Percentiles rank a stretch among this genome's conserved stretches.
Evolutionary conservation across 345 rosid genomes (phyloP).

Genomic region (Lumnitzera racemosa): DNA sequence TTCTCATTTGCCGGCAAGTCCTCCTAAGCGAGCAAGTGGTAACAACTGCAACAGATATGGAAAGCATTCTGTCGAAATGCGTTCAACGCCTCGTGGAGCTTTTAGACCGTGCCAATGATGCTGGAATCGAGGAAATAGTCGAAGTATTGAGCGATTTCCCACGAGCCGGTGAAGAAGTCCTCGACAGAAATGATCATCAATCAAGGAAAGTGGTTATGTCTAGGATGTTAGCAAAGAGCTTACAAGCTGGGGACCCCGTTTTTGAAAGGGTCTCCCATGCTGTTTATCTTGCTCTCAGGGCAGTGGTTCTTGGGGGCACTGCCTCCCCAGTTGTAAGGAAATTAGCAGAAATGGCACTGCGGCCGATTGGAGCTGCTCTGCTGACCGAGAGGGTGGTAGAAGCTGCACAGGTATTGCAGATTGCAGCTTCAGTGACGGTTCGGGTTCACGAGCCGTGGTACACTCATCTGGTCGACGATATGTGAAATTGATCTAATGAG

Average conservation of each 20-base stretch:
- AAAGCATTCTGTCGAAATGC: slow-evolving; percentile 36
- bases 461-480: slow-evolving; percentile 21
- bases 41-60: slow-evolving; percentile 44
- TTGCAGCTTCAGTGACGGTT: slow-evolving; percentile 54
- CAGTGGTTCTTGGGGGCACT: slow-evolving; percentile 57
- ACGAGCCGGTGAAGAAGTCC: slow-evolving; percentile 13
- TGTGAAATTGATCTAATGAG: slow-evolving; percentile 7
- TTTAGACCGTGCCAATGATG: slow-evolving; percentile 41
- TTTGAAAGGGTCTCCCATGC: slow-evolving; percentile 63
- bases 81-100: slow-evolving; percentile 33
- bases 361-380: slow-evolving; percentile 49
- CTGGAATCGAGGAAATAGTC: slow-evolving; percentile 52
- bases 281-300: slow-evolving; percentile 57
- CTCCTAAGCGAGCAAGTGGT: slow-evolving; percentile 46
- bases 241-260: slow-evolving; percentile 70
- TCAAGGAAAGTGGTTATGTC: slow-evolving; percentile 51
- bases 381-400: slow-evolving; percentile 52
- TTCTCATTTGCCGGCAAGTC: slow-evolving; percentile 73
- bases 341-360: slow-evolving; percentile 48
- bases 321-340: slow-evolving; percentile 38
- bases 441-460: slow-evolving; percentile 73
- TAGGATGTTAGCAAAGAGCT: slow-evolving; percentile 61
- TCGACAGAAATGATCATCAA: slow-evolving; percentile 21
- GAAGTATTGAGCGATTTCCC: slow-evolving; percentile 35
- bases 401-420: slow-evolving; percentile 48